Evolutionary conservation across 352 stramenopile genomes (phyloP).

Genomic region (Phytophthora sp.): DNA sequence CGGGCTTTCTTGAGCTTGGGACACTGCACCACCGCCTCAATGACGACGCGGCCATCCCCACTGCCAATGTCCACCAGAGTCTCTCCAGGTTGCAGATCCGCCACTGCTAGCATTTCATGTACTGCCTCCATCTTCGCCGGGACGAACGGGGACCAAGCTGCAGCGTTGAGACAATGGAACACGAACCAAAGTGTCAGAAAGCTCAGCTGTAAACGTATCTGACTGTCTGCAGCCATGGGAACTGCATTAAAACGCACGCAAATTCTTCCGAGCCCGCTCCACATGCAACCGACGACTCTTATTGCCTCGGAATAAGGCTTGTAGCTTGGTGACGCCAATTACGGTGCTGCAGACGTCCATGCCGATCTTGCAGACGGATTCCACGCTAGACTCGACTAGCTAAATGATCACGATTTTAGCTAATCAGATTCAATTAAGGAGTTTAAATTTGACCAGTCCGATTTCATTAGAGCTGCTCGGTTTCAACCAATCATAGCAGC

Average conservation of each 20-base stretch:
- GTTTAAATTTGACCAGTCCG: conserved; percentile 7
- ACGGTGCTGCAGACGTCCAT: background rate
- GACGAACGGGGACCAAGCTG: conserved; percentile 77
- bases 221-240: background rate
- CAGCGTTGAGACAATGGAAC: conserved; percentile 2
- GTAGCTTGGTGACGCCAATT: conserved; percentile 44
- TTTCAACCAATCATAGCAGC: conserved; percentile 24
- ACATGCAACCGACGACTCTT: conserved; percentile 63
- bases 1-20: conserved; percentile 35
- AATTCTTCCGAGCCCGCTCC: conserved; percentile 50
- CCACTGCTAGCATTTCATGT: conserved; percentile 53
- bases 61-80: conserved; percentile 71
- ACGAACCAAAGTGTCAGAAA: conserved; percentile 1
- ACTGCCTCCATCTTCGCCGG: conserved; percentile 67
- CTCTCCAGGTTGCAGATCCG: conserved; percentile 43
- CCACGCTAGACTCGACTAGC: background rate
- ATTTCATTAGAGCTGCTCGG: background rate
- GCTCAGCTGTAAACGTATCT: background rate
- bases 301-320: conserved; percentile 63
- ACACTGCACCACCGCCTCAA: conserved; percentile 39
- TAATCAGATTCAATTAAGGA: background rate
- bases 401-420: background rate
- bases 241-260: conserved; percentile 42
- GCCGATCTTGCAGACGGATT: conserved; percentile 18
- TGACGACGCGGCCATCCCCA: conserved; percentile 66